Conservation (phyloP, 257 asterid species). For the Prunella vulgaris region DNA sequence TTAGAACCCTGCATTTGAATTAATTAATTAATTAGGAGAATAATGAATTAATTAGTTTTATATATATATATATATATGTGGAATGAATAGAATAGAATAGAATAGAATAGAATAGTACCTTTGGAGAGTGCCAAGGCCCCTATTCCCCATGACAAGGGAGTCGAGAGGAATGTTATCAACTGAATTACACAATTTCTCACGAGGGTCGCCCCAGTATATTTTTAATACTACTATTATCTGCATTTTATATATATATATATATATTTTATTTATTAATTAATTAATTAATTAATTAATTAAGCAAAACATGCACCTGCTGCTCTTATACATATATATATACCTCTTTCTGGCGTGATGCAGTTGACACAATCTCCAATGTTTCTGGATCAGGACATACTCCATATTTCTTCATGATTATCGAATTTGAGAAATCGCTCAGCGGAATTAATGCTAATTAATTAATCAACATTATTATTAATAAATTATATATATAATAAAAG, state of each 20-base stretch:
- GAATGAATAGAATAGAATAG: no score
- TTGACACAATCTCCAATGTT: conserved; percentile 53
- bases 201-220: conserved; percentile 89
- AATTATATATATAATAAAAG: no score
- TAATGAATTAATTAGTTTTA: no score
- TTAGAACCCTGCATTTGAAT: conserved; percentile 75
- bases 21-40: no score
- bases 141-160: conserved; percentile 71
- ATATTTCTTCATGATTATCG: conserved; percentile 64
- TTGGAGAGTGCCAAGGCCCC: conserved; percentile 88
- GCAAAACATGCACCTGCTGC: no score
- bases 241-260: neutral
- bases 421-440: conserved; percentile 44
- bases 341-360: conserved; percentile 65
- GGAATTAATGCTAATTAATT: conserved; percentile 71
- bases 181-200: conserved; percentile 74
- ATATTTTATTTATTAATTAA: no score
- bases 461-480: no score
- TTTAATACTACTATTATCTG: conserved; percentile 69
- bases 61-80: no score
- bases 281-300: no score
- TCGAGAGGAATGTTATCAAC: conserved; percentile 63
- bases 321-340: no score
- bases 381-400: conserved; percentile 57
- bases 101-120: conserved; percentile 41